Evolutionary conservation across 2,329 filamentous ascomycete species (phyloP), one percentile per base, ranked within the genome.

Genomic region (Talaromyces amestolkiae): DNA sequence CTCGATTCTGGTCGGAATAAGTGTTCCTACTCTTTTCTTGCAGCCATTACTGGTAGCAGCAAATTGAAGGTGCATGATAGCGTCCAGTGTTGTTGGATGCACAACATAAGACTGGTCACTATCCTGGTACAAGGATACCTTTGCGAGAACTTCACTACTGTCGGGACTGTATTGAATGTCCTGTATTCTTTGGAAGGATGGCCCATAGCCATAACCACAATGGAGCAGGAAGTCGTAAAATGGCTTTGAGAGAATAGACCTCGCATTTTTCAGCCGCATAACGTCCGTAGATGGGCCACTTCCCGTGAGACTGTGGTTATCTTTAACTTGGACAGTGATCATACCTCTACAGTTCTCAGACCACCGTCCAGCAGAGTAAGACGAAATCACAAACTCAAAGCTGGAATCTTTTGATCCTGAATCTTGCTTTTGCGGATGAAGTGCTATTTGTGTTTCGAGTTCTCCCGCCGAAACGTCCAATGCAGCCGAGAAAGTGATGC

Each of bases 121-220:
- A 15, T 33, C 8, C 2, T 45, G 43, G 35, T 39, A 66, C 66
- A 61, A 70, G 68, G n/a, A 72, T 58, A 24, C 67, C 63, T 13
- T 62, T 67, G 43, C 41, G 10, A 69, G 47, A 4, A 66, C 41
- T 11, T 31, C 49, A 11, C 60, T 66, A 3, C 17, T 22, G 17
- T 63, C 58, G 15, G 66, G 65, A 7, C 66, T 68, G 64, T 73
- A 75, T 5, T 67, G 68, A 2, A 68, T 70, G 1, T 68, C 67
- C 22, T 74, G 22, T 17, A 39, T 13, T 3, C 51, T 51, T n/a
- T 41, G 37, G 5, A 64, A 64, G 1, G 53, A 39, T n/a, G 41
- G 31, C 3, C 63, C 63, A 43, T 61, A 76, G 3, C 70, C 68
- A 43, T 73, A 74, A 8, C 74, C 74, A 27, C 73, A 64, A 0